Evolutionary conservation across 2,329 filamentous ascomycete species (phyloP).

Genomic region (Aureobasidium pullulans): DNA sequence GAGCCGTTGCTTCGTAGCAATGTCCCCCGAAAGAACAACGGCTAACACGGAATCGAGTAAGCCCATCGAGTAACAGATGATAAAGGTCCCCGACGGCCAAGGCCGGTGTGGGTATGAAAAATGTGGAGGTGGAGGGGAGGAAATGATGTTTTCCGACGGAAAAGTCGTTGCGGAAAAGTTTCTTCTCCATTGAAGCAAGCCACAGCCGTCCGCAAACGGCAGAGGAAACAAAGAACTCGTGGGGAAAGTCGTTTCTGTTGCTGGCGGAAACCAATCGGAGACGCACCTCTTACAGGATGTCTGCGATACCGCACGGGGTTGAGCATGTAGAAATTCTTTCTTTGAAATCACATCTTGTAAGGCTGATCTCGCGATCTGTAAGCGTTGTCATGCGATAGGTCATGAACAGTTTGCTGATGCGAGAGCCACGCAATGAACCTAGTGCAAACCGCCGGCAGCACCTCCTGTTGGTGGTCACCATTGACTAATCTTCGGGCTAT

Average conservation of each 20-base stretch:
- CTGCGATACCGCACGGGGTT: background rate
- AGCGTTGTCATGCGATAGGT: conserved; percentile 3
- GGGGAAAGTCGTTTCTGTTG: background rate
- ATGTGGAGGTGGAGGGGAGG: background rate
- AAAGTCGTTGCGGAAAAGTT: background rate
- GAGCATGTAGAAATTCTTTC: background rate
- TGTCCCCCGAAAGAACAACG: background rate
- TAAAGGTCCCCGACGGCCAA: background rate
- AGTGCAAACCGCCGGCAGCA: conserved; percentile 8
- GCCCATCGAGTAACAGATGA: conserved; percentile 8
- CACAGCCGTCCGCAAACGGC: background rate
- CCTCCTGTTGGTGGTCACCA: background rate
- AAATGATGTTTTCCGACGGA: background rate
- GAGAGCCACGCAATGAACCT: conserved; percentile 4
- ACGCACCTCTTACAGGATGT: background rate
- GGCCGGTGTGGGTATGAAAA: background rate
- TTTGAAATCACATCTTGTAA: background rate
- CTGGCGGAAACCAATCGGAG: background rate
- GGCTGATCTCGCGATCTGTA: conserved; percentile 4
- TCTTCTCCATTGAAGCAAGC: background rate
- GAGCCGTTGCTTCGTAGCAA: background rate
- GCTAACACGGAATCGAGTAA: conserved; percentile 5
- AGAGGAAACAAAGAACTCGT: background rate
- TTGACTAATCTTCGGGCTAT: conserved; percentile 8
- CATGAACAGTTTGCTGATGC: background rate